phyloP scores from a whole-genome alignment of 495 filamentous ascomycete species.

The Penicillium paradoxum region DNA sequence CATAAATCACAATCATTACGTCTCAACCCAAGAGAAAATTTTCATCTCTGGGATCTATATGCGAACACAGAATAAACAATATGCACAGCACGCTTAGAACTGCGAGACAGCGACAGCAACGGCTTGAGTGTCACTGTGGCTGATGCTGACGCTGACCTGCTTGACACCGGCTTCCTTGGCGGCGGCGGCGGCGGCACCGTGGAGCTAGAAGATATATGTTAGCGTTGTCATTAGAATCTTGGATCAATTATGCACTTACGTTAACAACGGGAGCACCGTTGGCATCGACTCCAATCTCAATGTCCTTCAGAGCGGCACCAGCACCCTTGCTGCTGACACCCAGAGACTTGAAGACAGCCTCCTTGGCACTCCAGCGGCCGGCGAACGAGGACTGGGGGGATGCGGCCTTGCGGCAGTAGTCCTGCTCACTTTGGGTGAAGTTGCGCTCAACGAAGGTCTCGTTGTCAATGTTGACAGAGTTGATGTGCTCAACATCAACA shows the following conservation, averaged over 20 bases:
- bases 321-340: slow-evolving; percentile 82
- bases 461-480: slow-evolving; percentile 83
- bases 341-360: slow-evolving; percentile 97
- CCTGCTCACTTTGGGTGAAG: slow-evolving; percentile 77
- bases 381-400: slow-evolving; percentile 80
- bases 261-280: slow-evolving; percentile 77
- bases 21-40: slow-evolving; percentile 15
- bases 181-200: slow-evolving; percentile 74
- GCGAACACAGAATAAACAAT: slow-evolving; percentile 2
- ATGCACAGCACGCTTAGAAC: slow-evolving; percentile 42
- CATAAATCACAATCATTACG: slow-evolving; percentile 33
- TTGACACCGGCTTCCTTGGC: slow-evolving; percentile 83
- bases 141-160: slow-evolving; percentile 84
- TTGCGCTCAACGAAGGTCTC: slow-evolving; percentile 93
- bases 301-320: slow-evolving; percentile 85
- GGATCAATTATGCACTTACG: slow-evolving; percentile 52
- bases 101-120: slow-evolving; percentile 87
- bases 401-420: slow-evolving; percentile 76
- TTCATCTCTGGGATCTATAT: slow-evolving; percentile 8
- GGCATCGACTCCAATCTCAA: slow-evolving; percentile 80
- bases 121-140: slow-evolving; percentile 86
- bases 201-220: slow-evolving; percentile 57
- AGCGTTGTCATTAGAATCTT: slow-evolving; percentile 11
- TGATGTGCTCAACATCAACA: slow-evolving; percentile 84
- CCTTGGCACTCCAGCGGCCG: slow-evolving; percentile 93